Evolutionary conservation across 257 asterid genomes (phyloP), one percentile per base, ranked within the genome.

Genomic region (Datura wrightii): DNA sequence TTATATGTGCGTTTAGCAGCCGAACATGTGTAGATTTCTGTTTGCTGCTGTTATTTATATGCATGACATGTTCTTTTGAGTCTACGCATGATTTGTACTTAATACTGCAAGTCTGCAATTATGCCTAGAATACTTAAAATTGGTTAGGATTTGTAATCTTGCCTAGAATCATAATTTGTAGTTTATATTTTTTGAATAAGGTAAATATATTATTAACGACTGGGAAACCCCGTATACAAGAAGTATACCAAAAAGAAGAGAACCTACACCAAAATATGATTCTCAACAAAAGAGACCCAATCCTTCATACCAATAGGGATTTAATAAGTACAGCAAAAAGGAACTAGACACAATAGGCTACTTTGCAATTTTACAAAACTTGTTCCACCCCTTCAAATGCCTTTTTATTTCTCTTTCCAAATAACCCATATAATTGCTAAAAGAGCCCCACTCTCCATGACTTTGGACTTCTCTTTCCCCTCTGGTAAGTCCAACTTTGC

Each of bases 81-180:
- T 14, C 24, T 46, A 24, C 10, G 58, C 44, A 19, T 46, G 80
- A 48, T 50, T 48, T 74, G 42, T 31, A 74, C 10, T 24, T 13
- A 48, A 16, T 48, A 13, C 81, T 74, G 81, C 13, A 74, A 11
- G 48, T 74, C 81, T 74, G 81, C 13, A 74, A 24, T 74, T 74
- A 48, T 50, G 24, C 39, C 19, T 46, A 24, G 44, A 36, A 74
- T 24, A 74, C 55, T 74, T 41, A 70, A 16, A 69, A 41, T 69
- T 39, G 11, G 53, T 16, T 10, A 10, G 80, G 6, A 16, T 31
- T 50, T 48, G n/a, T 50, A 52, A 31, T 52, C 44, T 52, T 31
- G 58, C 63, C 63, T 76, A 31, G 59, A 31, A 52, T 76, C 63
- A 76, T 52, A 76, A 76, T 52, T 52, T 76, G 31, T 76, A 50